Evolutionary conservation across 2,329 filamentous ascomycete genomes (phyloP).

Genomic region (Cercospora sp.): DNA sequence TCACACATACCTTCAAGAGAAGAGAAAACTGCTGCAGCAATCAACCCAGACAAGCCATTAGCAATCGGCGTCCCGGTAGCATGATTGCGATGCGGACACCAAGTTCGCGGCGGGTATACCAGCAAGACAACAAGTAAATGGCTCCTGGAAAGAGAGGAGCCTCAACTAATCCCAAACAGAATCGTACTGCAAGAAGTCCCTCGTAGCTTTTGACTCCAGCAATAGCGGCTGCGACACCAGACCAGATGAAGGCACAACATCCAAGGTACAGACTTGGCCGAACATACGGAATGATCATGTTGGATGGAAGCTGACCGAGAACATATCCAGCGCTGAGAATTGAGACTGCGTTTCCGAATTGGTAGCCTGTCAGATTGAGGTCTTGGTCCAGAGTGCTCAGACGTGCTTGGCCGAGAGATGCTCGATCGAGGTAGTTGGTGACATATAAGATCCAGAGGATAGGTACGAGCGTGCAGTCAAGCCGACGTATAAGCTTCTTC

Average conservation of each 20-base stretch:
- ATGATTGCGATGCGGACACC: slow-evolving; percentile 30
- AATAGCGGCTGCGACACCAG: slow-evolving; percentile 48
- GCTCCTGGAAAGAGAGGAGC: slow-evolving; percentile 56
- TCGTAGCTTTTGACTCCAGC: slow-evolving; percentile 48
- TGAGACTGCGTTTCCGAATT: slow-evolving; percentile 58
- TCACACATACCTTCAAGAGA: background rate
- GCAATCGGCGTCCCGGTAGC: slow-evolving; percentile 37
- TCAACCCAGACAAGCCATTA: slow-evolving; percentile 31
- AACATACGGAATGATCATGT: slow-evolving; percentile 57
- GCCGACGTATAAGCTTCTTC: slow-evolving; percentile 61
- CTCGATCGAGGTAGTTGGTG: slow-evolving; percentile 66
- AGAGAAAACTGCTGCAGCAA: slow-evolving; percentile 51
- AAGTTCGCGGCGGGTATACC: slow-evolving; percentile 53
- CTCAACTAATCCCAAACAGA: slow-evolving; percentile 53
- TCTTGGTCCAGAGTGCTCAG: slow-evolving; percentile 57
- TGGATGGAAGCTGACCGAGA: slow-evolving; percentile 63
- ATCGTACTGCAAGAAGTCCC: slow-evolving; percentile 50
- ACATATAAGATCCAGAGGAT: slow-evolving; percentile 73
- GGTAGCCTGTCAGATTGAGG: slow-evolving; percentile 56
- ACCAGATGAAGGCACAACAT: slow-evolving; percentile 49
- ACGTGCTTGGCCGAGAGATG: slow-evolving; percentile 57
- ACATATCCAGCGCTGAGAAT: slow-evolving; percentile 62
- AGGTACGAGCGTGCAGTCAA: slow-evolving; percentile 67
- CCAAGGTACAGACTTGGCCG: slow-evolving; percentile 58
- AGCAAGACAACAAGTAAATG: slow-evolving; percentile 51